A percentile compares a stretch with the other conserved stretches of the same genome.
phyloP scores from a whole-genome alignment of 192 early-diverging fungal species.

The Diversispora epigaea region DNA sequence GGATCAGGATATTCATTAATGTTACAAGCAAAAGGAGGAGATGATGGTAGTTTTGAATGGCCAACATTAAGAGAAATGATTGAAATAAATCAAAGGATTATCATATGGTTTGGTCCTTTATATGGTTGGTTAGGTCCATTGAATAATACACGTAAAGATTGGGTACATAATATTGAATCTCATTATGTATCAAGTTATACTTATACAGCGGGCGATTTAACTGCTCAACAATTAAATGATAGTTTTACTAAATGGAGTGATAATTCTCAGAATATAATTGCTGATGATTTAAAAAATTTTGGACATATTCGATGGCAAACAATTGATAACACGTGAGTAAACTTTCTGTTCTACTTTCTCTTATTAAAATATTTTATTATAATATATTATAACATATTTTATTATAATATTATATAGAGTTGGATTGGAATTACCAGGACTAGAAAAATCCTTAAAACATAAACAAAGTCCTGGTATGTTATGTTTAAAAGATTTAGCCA shows the following conservation, averaged over 20 bases:
- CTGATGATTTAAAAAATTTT: slow-evolving; percentile 30
- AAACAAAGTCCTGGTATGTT: background rate
- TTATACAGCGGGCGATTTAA: slow-evolving; percentile 28
- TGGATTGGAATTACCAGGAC: background rate
- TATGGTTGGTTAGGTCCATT: slow-evolving; percentile 28
- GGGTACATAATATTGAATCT: slow-evolving; percentile 36
- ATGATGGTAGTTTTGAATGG: slow-evolving; percentile 13
- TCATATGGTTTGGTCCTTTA: slow-evolving; percentile 37
- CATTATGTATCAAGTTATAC: slow-evolving; percentile 39
- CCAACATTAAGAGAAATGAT: slow-evolving; percentile 44
- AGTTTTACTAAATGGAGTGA: slow-evolving; percentile 37
- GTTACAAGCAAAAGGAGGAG: background rate
- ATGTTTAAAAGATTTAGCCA: slow-evolving; percentile 38
- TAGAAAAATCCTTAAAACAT: background rate
- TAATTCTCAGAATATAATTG: background rate
- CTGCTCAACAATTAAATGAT: slow-evolving; percentile 31
- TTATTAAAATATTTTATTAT: background rate
- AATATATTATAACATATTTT: background rate
- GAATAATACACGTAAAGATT: slow-evolving; percentile 29
- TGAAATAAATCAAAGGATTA: slow-evolving; percentile 37
- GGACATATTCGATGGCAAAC: slow-evolving; percentile 37
- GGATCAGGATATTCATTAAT: slow-evolving; percentile 31
- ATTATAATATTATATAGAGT: background rate
- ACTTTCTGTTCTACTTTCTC: background rate
- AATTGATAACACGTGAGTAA: slow-evolving; percentile 45